phyloP scores from a whole-genome alignment of 768 basidiomycete genomes.

The Mycena floridula region DNA sequence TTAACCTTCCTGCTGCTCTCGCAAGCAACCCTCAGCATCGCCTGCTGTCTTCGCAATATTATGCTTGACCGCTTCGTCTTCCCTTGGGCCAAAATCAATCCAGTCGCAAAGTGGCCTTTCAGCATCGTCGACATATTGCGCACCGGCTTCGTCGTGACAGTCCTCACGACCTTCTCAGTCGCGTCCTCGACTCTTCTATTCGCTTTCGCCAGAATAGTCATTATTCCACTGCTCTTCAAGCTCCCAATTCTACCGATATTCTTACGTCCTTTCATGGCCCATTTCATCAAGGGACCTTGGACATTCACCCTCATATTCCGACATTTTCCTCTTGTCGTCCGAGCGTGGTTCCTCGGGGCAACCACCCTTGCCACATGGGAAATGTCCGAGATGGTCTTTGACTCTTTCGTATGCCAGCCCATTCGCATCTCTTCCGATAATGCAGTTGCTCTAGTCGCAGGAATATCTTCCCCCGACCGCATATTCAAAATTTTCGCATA shows the following conservation, averaged over 20 bases:
- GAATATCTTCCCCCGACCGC: constrained; percentile 45
- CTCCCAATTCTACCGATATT: constrained; percentile 45
- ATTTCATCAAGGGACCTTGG: constrained; percentile 56
- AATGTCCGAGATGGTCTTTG: constrained; percentile 53
- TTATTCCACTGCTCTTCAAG: constrained; percentile 48
- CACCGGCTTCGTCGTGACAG: constrained; percentile 30
- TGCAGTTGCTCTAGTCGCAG: constrained; percentile 54
- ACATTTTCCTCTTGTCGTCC: constrained; percentile 37
- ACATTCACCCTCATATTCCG: constrained; percentile 48
- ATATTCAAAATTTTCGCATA: constrained; percentile 63
- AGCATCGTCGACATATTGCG: constrained; percentile 16
- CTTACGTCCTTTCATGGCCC: constrained; percentile 56
- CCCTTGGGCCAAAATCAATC: constrained; percentile 27
- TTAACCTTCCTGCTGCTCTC: constrained; percentile 53
- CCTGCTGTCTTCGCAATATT: constrained; percentile 51
- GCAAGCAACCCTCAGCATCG: constrained; percentile 40
- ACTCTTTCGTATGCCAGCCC: constrained; percentile 52
- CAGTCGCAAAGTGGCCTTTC: constrained; percentile 4
- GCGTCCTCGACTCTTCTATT: constrained; percentile 38
- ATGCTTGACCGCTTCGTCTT: constrained; percentile 57
- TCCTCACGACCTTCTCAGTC: constrained; percentile 34
- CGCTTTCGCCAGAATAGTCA: constrained; percentile 34
- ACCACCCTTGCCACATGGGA: constrained; percentile 60
- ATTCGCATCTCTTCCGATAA: constrained; percentile 42
- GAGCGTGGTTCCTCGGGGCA: constrained; percentile 45